Conservation (phyloP, 139 green algal genomes). For the Nannochloris sp. region DNA sequence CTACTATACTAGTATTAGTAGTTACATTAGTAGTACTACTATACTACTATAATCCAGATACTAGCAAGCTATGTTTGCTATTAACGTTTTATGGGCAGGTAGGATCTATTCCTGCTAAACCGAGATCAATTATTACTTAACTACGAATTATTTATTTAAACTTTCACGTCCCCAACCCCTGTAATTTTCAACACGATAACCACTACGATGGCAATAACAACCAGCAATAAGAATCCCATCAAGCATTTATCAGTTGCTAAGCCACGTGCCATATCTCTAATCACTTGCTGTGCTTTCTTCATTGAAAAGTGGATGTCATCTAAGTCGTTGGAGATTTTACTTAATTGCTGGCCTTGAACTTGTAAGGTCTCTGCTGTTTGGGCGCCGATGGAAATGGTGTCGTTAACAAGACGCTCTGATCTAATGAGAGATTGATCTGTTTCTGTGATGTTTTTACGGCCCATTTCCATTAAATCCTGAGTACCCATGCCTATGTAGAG, state of each 20-base stretch:
- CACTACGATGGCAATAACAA: constrained; percentile 56
- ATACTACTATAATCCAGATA: too few species aligned
- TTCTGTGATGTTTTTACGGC: constrained; percentile 63
- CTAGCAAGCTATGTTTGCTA: too few species aligned
- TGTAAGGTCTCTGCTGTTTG: constrained; percentile 72
- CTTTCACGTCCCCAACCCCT: background rate
- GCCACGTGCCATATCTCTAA: constrained; percentile 71
- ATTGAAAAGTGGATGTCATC: constrained; percentile 87
- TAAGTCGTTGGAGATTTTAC: constrained; percentile 65
- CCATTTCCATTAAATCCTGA: constrained; percentile 64
- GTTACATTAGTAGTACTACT: too few species aligned
- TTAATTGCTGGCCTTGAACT: constrained; percentile 69
- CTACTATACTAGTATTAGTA: too few species aligned
- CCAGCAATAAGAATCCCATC: constrained; percentile 61
- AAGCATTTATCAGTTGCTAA: constrained; percentile 89
- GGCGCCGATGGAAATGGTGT: constrained; percentile 70
- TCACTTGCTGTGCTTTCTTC: constrained; percentile 75
- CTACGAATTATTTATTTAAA: too few species aligned
- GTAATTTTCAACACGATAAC: constrained; percentile 50
- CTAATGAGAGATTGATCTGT: constrained; percentile 56
- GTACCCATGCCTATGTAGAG: constrained; percentile 58
- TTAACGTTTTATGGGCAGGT: too few species aligned
- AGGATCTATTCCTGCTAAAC: too few species aligned
- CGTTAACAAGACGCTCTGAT: constrained; percentile 58
- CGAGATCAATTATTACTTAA: too few species aligned